Base-by-base conservation (phyloP, 306 rosid genomes). In the Fagus sylvatica region DNA sequence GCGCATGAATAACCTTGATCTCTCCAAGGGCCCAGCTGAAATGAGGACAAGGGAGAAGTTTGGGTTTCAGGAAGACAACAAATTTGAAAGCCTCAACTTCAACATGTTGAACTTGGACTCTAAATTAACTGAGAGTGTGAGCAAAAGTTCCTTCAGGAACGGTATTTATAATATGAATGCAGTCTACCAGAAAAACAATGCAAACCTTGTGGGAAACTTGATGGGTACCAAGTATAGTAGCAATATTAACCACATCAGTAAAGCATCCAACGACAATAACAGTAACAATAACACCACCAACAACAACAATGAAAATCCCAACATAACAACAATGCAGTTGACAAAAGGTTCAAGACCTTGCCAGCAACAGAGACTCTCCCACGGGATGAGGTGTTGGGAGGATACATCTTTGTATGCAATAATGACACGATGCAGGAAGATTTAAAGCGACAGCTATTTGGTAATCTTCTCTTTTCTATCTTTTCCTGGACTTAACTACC, bases 361-460 rank as follows among this genome's bases (percentile, higher is more conserved):
- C 99, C 97, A 36, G 97, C 97, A 15, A 89, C 99, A 7, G 99
- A 93, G 89, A 96, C 97, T 7, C 96, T 96, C 68, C 99, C 99
- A 0, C 92, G 99, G 36, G 84, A 96, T 88, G 99, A 96, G 80
- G 99, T 96, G 78, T 97, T 96, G 62, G 99, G 99, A 28, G 99
- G 99, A 71, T 96, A 96, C 92, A 96, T 96, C 80, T 96, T 96
- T 84, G 99, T 93, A 6, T 93, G 98, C 74, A 96, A 96, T 89
- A 96, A 96, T 74, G 98, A 96, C 83, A 96, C 99, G 3, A 96
- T 96, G 99, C 98, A 93, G 89, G 99, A 96, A 88, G 99, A 96
- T 85, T 82, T 96, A 40, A 96, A 93, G 85, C 88, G 99, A 19
- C 97, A 96, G 84, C 91, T 96, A 67, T 96, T 96, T 79, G 99